Evolutionary conservation across 768 basidiomycete genomes (phyloP).

Genomic region (Cystofilobasidium capitatum): DNA sequence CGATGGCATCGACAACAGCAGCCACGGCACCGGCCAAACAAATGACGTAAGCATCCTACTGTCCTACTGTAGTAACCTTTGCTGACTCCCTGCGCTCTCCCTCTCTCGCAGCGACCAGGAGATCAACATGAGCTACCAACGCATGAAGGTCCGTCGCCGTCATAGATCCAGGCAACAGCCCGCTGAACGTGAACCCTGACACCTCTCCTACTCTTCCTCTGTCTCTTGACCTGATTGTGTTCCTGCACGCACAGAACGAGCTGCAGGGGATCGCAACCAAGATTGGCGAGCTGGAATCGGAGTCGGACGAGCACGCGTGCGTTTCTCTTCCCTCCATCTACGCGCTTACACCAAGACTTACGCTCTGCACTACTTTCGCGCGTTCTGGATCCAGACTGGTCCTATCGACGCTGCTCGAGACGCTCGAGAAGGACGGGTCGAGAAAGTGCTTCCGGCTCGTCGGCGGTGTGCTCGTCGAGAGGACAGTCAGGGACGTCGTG

Average conservation of each 20-base stretch:
- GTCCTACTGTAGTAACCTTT: no score
- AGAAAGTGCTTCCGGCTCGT: constrained; percentile 95
- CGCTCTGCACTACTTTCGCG: background rate
- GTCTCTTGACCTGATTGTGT: background rate
- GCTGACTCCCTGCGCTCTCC: background rate
- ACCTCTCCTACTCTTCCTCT: no score
- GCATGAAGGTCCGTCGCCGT: constrained; percentile 47
- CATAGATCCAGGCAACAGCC: no score
- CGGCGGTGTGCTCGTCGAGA: constrained; percentile 88
- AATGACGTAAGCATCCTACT: no score
- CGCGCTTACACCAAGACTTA: background rate
- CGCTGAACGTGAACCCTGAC: no score
- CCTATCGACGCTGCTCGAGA: constrained; percentile 73
- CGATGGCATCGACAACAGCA: no score
- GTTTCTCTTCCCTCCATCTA: constrained; percentile 34
- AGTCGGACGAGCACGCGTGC: constrained; percentile 89
- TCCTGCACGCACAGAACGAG: constrained; percentile 47
- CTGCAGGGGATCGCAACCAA: constrained; percentile 84
- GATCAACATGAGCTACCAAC: constrained; percentile 69
- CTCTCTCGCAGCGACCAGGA: constrained; percentile 44
- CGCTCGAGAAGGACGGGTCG: constrained; percentile 67
- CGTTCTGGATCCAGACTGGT: constrained; percentile 55
- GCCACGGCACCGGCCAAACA: no score
- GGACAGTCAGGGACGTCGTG: constrained; percentile 88
- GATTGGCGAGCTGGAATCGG: constrained; percentile 90